Evolutionary conservation across 2,329 filamentous ascomycete species (phyloP), one percentile per base, ranked within the genome.

Genomic region (Xylariaceae sp.): DNA sequence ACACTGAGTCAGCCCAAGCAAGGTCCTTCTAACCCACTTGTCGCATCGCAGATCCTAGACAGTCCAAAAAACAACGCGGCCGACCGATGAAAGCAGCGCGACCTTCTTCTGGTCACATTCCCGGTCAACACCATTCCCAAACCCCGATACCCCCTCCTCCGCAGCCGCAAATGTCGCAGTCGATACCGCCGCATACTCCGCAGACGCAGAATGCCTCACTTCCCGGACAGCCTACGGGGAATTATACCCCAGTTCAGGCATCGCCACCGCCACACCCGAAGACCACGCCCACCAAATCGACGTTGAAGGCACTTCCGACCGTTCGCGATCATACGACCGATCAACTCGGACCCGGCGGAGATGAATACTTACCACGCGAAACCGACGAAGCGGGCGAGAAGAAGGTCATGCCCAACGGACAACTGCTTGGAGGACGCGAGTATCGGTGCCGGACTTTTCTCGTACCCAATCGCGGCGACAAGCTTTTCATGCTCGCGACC

Each of bases 401-500:
- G 64, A 98, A 98, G 73, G 90, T 96, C 19, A 81, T 88, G 63
- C 64, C 76, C 17, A 88, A 89, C 55, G 93, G 93, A 31, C 83
- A 90, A 57, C 80, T 90, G 17, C 76, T 86, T 19, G 90, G 89
- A 46, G 81, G 79, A 17, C 87, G 93, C 54, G 85, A 91, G 59
- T 98, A 96, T 69, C 83, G 87, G 62, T 96, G 91, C 66, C 79
- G 90, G 49, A 97, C 91, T 1, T 98, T 98, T 63, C 81, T 87
- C 51, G 90, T 98, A 3, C 89, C 91, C 15, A 84, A 94, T 57
- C 78, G 93, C 54, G 89, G 88, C 19, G 85, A 94, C 52, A 96
- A 96, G 66, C 78, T 97, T 4, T 98, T 97, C 68, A 98, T 98
- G 93, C 79, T 98, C 39, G 93, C 93, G 28, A 98, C 93, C 13